Conservation (phyloP, 73 alveolate species). For the Paraurostyla sp. region DNA sequence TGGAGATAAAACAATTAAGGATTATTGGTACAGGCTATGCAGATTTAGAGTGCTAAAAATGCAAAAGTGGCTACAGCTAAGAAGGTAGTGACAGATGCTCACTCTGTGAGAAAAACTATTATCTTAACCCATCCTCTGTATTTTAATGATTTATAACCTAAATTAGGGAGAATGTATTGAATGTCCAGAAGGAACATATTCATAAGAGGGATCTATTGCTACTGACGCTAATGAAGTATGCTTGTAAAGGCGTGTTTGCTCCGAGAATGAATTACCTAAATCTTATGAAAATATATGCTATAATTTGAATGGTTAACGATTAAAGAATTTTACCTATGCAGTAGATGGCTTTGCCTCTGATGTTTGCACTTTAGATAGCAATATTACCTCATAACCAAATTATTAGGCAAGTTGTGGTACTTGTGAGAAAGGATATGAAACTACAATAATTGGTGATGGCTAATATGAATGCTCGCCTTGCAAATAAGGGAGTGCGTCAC, state of each 20-base stretch:
- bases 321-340: not conserved
- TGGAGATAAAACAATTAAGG: conserved; percentile 49
- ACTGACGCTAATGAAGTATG: conserved; percentile 4
- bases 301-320: not conserved
- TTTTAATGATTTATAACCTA: not conserved
- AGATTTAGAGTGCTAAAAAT: conserved; percentile 31
- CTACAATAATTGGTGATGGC: no score
- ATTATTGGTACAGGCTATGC: conserved; percentile 38
- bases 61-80: conserved; percentile 40
- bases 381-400: not conserved
- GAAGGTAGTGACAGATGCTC: conserved; percentile 64
- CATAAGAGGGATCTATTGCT: conserved; percentile 37
- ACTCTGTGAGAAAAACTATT: conserved; percentile 25
- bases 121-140: conserved; percentile 30
- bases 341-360: not conserved
- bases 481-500: no score
- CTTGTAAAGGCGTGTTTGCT: not conserved
- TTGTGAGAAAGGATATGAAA: conserved; percentile 8
- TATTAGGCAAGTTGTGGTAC: not conserved
- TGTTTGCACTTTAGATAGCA: not conserved
- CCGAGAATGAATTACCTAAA: conserved; percentile 26
- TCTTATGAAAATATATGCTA: not conserved
- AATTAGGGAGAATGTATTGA: conserved; percentile 43
- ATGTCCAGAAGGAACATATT: conserved; percentile 44
- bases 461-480: not conserved